These are phyloP conservation scores for Cyclocybe cylindracea DNA, from an alignment of 768 basidiomycete species.

Conservation along the genomic window DNA sequence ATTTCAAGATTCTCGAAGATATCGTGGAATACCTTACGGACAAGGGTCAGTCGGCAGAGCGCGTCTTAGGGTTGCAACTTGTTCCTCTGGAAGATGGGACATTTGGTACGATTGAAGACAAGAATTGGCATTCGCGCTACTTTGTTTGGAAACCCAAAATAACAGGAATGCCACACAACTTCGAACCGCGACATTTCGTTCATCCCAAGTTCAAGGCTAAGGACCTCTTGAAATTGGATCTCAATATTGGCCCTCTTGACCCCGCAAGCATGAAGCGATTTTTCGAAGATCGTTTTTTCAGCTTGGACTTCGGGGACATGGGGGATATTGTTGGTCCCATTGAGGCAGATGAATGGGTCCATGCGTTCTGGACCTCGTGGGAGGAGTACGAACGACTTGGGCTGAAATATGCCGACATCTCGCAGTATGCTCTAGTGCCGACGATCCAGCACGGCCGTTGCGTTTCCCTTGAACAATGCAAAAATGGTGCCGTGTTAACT, in stretches of 20 bases:
- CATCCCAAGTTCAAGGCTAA: conserved; percentile 22
- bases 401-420: conserved; percentile 13
- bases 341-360: conserved; percentile 27
- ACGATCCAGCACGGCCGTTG: conserved; percentile 24
- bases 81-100: conserved; percentile 36
- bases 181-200: conserved; percentile 25
- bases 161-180: conserved; percentile 15
- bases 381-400: conserved; percentile 14
- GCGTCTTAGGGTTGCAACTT: conserved; percentile 30
- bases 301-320: conserved; percentile 1
- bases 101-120: conserved; percentile 25
- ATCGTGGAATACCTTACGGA: conserved; percentile 27
- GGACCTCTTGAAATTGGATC: conserved; percentile 16
- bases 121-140: conserved; percentile 12
- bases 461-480: conserved; percentile 32
- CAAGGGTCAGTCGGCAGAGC: conserved; percentile 3
- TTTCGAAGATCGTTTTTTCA: conserved; percentile 4
- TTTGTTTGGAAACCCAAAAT: conserved; percentile 27
- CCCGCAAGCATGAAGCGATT: conserved; percentile 10
- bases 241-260: conserved; percentile 26
- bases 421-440: conserved; percentile 34
- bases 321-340: not conserved
- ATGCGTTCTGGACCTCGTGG: conserved; percentile 33
- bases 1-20: conserved; percentile 19
- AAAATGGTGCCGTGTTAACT: conserved; percentile 24